These are phyloP conservation scores for Smittium culicis DNA, from an alignment of 371 early-diverging fungal genomes.

Conservation along the genomic window DNA sequence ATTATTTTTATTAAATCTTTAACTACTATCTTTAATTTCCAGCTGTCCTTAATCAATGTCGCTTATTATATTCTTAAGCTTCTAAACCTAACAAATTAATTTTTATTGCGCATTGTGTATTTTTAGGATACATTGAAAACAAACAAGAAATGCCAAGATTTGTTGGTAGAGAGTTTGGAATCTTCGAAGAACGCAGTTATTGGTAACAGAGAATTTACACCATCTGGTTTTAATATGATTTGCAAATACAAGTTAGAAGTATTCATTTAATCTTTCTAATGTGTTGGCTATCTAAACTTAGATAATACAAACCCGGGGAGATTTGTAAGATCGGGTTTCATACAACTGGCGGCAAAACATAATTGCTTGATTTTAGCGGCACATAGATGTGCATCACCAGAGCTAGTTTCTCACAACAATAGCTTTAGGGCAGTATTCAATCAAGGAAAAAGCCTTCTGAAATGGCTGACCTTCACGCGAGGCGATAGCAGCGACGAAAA, in stretches of 20 bases:
- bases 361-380: neutral
- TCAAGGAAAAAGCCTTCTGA: neutral
- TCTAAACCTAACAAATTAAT: no score
- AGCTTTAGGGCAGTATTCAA: slow-evolving; percentile 6
- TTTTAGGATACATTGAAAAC: slow-evolving; percentile 8
- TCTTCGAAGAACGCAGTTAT: slow-evolving; percentile 4
- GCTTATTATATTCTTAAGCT: no score
- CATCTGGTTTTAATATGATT: no score
- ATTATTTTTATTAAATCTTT: neutral
- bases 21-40: slow-evolving; percentile 2
- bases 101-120: no score
- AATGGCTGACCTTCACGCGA: neutral
- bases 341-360: neutral
- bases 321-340: neutral
- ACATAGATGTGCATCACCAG: neutral
- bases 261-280: slow-evolving; percentile 2
- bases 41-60: neutral
- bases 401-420: slow-evolving; percentile 5
- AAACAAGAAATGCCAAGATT: slow-evolving; percentile 7
- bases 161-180: neutral
- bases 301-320: slow-evolving; percentile 10
- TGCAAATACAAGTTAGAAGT: no score
- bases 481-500: neutral
- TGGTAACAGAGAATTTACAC: no score
- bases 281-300: neutral